phyloP scores from a whole-genome alignment of 805 yeast species.

The Tetrapisispora nanseiensis region DNA sequence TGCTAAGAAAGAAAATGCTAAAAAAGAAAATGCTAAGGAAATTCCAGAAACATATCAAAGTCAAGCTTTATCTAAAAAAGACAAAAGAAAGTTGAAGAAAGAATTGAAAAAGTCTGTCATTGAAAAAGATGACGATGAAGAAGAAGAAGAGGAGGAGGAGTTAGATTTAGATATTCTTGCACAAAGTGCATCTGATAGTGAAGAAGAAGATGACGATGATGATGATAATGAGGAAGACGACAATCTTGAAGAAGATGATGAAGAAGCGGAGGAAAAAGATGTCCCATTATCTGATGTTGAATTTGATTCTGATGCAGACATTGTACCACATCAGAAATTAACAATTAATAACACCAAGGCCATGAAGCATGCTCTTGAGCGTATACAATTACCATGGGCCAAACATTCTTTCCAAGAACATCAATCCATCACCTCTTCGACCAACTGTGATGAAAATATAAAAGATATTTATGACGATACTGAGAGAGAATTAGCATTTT shows the following conservation, averaged over 20 bases:
- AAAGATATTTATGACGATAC: conserved; percentile 92
- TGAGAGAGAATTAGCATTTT: conserved; percentile 89
- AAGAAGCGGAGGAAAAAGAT: conserved; percentile 39
- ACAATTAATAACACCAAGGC: conserved; percentile 88
- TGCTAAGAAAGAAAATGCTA: conserved; percentile 9
- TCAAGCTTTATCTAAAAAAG: conserved; percentile 49
- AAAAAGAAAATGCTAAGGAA: neutral
- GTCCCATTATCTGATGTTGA: conserved; percentile 86
- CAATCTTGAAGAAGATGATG: conserved; percentile 30
- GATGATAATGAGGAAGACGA: conserved; percentile 29
- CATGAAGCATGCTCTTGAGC: conserved; percentile 53
- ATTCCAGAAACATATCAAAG: conserved; percentile 36
- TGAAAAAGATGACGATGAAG: conserved; percentile 14
- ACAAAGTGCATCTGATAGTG: conserved; percentile 44
- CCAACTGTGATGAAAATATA: conserved; percentile 52
- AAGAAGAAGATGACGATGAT: conserved; percentile 37
- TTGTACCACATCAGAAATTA: conserved; percentile 82
- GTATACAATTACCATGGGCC: conserved; percentile 50
- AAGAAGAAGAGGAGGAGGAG: conserved; percentile 30
- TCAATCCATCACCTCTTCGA: conserved; percentile 56
- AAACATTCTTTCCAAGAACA: conserved; percentile 76
- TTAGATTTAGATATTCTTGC: conserved; percentile 47
- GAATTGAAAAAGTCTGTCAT: conserved; percentile 29
- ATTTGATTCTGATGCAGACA: conserved; percentile 87
- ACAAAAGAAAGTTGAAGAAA: conserved; percentile 50